Base-by-base conservation (phyloP, 108 stramenopile genomes). In the Schizochytrium sp. region DNA sequence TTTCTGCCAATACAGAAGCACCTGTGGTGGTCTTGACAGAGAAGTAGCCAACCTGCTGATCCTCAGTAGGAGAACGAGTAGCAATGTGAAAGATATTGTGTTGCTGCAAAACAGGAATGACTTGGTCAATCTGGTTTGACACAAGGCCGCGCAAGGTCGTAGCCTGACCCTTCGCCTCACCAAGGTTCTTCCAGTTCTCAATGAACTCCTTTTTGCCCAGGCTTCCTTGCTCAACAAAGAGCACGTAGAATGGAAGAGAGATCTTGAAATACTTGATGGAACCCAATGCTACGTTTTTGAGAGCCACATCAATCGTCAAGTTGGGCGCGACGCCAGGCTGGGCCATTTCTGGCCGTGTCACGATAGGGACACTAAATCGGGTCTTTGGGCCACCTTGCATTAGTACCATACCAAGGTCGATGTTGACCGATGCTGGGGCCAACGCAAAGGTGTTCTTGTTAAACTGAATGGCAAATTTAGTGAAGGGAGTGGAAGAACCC, bases 381-480 rank as follows among this genome's bases (percentile, higher is more conserved):
- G 96, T 94, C 42, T 90, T 92, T 56, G 92, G 73, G 19, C 97
- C 97, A 3, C 88, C 61, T 7, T 93, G 61, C 87, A 97, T 87
- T 2, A 97, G 96, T 41, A 95, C 94, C 57, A 96, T 95, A 88
- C 95, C 95, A 12, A 93, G 76, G 72, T 98, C 95, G 89, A 83
- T 40, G 2, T 55, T 55, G 38, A 83, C 76, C 7, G 91, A 90
- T 38, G 93, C 91, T 38, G 98, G 98, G 87, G 95, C 95, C 46
- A 99, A 90, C n/a, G 98, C 97, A 92, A 98, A 98, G 28, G 97
- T 92, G 91, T 97, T 98, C 94, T 98, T 98, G 93, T 99, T 99
- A 58, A 98, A 92, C 94, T 99, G 98, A 89, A 99, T 96, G 40
- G 97, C 97, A 61, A 99, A 90, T 55, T 89, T 94, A 56, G 94